Percentiles rank a stretch among this genome's conserved stretches.
Evolutionary conservation across 164 flowering plant genomes (phyloP).

Genomic region (Piper betle): DNA sequence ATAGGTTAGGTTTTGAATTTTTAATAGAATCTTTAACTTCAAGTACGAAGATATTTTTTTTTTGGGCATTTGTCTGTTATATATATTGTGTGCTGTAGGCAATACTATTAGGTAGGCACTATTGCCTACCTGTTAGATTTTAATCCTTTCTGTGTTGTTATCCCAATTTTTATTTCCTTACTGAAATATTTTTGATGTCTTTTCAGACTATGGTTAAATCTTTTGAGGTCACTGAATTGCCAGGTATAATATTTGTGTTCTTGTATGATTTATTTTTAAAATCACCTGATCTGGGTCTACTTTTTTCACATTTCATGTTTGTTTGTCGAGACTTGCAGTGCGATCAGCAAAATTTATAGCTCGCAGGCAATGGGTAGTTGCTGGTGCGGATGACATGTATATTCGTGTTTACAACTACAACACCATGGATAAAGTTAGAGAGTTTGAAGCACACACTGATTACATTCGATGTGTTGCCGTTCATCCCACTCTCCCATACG

Average conservation of each 20-base stretch:
- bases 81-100: no score
- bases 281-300: background rate
- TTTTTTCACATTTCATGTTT: no score
- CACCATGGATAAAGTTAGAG: conserved; percentile 90
- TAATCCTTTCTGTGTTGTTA: background rate
- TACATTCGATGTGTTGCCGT: conserved; percentile 86
- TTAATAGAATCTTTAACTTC: no score
- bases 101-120: no score
- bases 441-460: conserved; percentile 87
- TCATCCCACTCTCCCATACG: conserved; percentile 84
- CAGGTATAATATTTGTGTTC: conserved; percentile 36
- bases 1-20: no score
- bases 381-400: conserved; percentile 94
- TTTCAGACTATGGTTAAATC: conserved; percentile 84
- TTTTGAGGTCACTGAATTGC: conserved; percentile 87
- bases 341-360: conserved; percentile 87
- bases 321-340: conserved; percentile 33
- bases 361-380: conserved; percentile 92
- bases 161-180: background rate
- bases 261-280: background rate
- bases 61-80: no score
- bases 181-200: conserved; percentile 6
- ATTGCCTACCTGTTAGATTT: background rate
- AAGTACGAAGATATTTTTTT: no score
- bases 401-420: conserved; percentile 96